Evolutionary conservation across 257 asterid species (phyloP), one percentile per base, ranked within the genome.

Genomic region (Scutellaria baicalensis): DNA sequence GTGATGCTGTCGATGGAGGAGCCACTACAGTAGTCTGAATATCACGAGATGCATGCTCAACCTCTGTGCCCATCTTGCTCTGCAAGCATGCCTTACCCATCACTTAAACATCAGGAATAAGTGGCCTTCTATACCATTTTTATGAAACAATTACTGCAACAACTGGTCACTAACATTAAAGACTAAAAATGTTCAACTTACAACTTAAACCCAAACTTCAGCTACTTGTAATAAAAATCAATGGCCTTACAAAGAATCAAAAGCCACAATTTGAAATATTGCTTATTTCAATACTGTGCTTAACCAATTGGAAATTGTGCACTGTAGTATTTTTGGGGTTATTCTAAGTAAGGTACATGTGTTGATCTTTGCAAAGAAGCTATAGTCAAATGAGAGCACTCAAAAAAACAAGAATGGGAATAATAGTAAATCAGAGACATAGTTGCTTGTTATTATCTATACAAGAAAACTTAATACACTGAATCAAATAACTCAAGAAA

Each of bases 21-120:
- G 73, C 50, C 47, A 84, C 56, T 70, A 57, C 73, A 57, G 84
- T 49, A 38, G 77, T 77, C 83, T 75, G 88, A 78, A 77, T 59
- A 68, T 55, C 63, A 62, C 33, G 75, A 43, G 88, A 66, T 65
- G 84, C 77, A 71, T 76, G 90, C 72, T 84, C 94, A 76, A 76
- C 69, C 69, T 88, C 89, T 16, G 86, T 69, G 71, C 79, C 89
- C 93, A 93, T 88, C 68, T 50, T 84, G 70, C 69, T 64, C 74
- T 66, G 64, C 77, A 74, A 60, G 66, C 71, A 57, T 58, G 63
- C 82, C 57, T 59, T 51, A 17, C 44, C 65, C 23, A 59, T 75
- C 18, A 68, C 59, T 65, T 21, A n/a, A 47, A 51, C 55, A 64
- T 64, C 67, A 59, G 31, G 38, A 23, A 43, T 62, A 38, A 64